Conservation (phyloP, 73 alveolate genomes). For the Paramecium pentaurelia region DNA sequence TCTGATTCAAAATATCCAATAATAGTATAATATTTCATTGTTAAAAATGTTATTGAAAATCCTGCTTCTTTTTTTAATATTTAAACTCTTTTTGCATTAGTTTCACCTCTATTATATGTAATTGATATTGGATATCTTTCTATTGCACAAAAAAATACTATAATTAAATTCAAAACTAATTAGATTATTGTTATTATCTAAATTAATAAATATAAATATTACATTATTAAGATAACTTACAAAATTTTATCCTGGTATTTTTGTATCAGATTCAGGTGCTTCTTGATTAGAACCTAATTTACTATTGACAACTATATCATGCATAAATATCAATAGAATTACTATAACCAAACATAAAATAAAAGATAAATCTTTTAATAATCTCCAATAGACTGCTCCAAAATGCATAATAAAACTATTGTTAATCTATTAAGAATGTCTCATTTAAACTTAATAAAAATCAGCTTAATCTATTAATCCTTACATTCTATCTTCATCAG, state of each 20-base stretch:
- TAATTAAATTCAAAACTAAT: conserved; percentile 6
- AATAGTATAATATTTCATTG: neutral
- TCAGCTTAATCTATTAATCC: neutral
- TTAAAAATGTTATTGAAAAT: conserved; percentile 10
- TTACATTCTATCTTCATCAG: conserved; percentile 61
- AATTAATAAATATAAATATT: neutral
- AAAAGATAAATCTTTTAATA: conserved; percentile 43
- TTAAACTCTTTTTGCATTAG: conserved; percentile 19
- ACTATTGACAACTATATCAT: neutral
- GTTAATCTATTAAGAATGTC: neutral
- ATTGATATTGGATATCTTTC: conserved; percentile 63
- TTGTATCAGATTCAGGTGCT: neutral
- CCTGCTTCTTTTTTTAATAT: conserved; percentile 59
- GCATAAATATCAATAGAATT: conserved; percentile 6
- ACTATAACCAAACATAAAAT: conserved; percentile 31
- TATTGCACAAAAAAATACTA: conserved; percentile 52
- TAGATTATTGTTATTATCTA: conserved; percentile 25
- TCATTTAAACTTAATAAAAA: conserved; percentile 23
- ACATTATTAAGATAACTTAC: conserved; percentile 6
- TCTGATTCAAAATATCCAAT: neutral
- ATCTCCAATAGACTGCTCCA: conserved; percentile 58
- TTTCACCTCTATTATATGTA: conserved; percentile 43
- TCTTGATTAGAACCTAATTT: neutral
- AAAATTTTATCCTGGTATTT: neutral
- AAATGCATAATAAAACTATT: neutral